A percentile compares a stretch with the other conserved stretches of the same genome.
phyloP scores from a whole-genome alignment of 1,284 basidiomycete species.

The Macrocystidia cucumis region DNA sequence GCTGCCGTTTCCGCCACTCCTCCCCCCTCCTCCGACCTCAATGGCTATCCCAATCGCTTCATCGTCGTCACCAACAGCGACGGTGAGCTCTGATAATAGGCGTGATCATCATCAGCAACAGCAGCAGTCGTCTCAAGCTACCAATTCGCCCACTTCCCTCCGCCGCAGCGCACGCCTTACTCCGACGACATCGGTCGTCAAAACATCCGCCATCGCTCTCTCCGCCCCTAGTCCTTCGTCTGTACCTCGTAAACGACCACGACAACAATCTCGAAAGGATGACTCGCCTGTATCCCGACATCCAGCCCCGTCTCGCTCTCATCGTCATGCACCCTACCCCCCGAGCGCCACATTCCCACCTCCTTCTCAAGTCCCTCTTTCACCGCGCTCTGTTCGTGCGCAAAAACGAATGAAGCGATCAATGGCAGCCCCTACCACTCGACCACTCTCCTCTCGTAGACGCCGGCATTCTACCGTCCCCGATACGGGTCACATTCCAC shows the following conservation, averaged over 20 bases:
- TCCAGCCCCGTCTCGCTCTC: not conserved
- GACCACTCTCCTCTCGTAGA: not conserved
- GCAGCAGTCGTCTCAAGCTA: no score
- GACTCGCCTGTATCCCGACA: not conserved
- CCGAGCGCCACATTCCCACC: not conserved
- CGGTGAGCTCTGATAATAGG: no score
- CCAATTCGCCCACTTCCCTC: no score
- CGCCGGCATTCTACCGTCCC: not conserved
- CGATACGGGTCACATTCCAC: not conserved
- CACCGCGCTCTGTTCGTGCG: constrained; percentile 1
- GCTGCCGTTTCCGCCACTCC: no score
- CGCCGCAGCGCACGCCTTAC: no score
- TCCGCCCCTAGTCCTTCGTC: not conserved
- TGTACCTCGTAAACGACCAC: not conserved
- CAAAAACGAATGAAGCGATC: not conserved
- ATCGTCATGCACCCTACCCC: not conserved
- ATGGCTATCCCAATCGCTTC: no score
- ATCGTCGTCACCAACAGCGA: no score
- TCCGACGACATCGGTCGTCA: no score
- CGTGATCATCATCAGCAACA: no score
- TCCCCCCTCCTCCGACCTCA: no score
- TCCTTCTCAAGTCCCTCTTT: not conserved
- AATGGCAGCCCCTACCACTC: not conserved
- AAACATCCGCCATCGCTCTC: not conserved
- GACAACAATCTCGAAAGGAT: no score